These are phyloP conservation scores for Kwoniella sp. DNA, from an alignment of 768 basidiomycete species.

Conservation along the genomic window DNA sequence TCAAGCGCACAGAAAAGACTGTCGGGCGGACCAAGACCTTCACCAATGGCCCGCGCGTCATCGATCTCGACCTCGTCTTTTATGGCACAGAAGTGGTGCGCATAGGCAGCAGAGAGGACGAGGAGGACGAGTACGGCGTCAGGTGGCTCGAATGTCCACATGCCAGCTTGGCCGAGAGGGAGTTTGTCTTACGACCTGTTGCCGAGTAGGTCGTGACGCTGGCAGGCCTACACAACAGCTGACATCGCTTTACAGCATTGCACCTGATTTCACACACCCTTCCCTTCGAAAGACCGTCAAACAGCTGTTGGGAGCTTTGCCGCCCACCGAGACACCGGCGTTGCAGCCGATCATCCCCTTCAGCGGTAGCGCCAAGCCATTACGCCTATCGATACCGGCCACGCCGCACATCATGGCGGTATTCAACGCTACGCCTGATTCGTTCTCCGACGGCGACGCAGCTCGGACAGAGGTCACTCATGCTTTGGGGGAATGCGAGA, in stretches of 20 bases:
- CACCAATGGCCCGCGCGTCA: constrained; percentile 78
- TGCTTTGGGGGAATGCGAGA: constrained; percentile 55
- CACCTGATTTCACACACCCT: constrained; percentile 71
- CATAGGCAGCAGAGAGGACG: constrained; percentile 52
- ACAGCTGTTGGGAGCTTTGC: constrained; percentile 43
- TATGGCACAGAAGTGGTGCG: constrained; percentile 65
- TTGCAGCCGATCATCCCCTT: constrained; percentile 50
- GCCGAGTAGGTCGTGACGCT: constrained; percentile 67
- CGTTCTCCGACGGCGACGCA: constrained; percentile 80
- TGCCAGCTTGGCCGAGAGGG: constrained; percentile 70
- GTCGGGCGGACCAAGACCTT: constrained; percentile 76
- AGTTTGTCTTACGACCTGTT: constrained; percentile 85
- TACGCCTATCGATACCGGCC: constrained; percentile 17
- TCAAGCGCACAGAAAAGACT: constrained; percentile 68
- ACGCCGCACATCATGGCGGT: constrained; percentile 79
- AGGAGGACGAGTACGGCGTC: constrained; percentile 51
- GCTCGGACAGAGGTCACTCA: constrained; percentile 56
- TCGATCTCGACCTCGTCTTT: constrained; percentile 83
- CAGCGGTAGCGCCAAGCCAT: constrained; percentile 21
- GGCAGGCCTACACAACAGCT: not conserved
- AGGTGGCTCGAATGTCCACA: constrained; percentile 80
- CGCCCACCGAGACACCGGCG: constrained; percentile 51
- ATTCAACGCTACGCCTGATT: constrained; percentile 89
- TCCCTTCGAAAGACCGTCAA: constrained; percentile 29
- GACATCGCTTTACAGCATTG: constrained; percentile 58